Evolutionary conservation across 2,329 filamentous ascomycete species (phyloP).

Genomic region (Cordyceps pruinosa): DNA sequence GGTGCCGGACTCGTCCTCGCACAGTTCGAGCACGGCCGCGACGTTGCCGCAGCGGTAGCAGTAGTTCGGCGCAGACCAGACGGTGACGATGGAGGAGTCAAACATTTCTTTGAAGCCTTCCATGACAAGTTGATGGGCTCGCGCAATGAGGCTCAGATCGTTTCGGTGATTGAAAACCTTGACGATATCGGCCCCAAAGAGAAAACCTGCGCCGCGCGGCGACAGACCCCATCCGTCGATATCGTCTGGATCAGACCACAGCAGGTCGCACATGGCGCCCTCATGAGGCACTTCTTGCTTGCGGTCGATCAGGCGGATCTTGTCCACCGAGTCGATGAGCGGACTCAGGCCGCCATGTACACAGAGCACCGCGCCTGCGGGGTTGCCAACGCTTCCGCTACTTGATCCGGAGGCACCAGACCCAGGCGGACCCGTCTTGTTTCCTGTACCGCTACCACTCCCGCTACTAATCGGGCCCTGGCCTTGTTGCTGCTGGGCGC

Average conservation of each 20-base stretch:
- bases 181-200: slow-evolving; percentile 93
- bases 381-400: slow-evolving; percentile 55
- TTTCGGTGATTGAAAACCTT: slow-evolving; percentile 94
- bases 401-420: slow-evolving; percentile 70
- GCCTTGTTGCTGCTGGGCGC: slow-evolving; percentile 19
- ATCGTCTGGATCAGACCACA: slow-evolving; percentile 98
- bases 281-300: slow-evolving; percentile 99
- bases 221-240: slow-evolving; percentile 96
- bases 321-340: slow-evolving; percentile 87
- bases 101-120: slow-evolving; percentile 99
- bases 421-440: slow-evolving; percentile 63
- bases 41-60: slow-evolving; percentile 96
- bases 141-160: slow-evolving; percentile 82
- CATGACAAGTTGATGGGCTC: slow-evolving; percentile 97
- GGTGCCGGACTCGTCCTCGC: slow-evolving; percentile 74
- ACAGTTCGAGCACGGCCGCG: slow-evolving; percentile 86
- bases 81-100: slow-evolving; percentile 87
- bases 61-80: slow-evolving; percentile 98
- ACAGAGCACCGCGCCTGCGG: slow-evolving; percentile 80
- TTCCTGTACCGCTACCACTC: slow-evolving; percentile 16
- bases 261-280: slow-evolving; percentile 95
- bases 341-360: slow-evolving; percentile 92
- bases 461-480: slow-evolving; percentile 22
- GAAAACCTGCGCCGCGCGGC: slow-evolving; percentile 87
- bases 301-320: slow-evolving; percentile 87